A percentile compares a stretch with the other conserved stretches of the same genome.
Conservation (phyloP, 2,329 filamentous ascomycete genomes). For the Ophiocordyceps camponoti-leonardi region DNA sequence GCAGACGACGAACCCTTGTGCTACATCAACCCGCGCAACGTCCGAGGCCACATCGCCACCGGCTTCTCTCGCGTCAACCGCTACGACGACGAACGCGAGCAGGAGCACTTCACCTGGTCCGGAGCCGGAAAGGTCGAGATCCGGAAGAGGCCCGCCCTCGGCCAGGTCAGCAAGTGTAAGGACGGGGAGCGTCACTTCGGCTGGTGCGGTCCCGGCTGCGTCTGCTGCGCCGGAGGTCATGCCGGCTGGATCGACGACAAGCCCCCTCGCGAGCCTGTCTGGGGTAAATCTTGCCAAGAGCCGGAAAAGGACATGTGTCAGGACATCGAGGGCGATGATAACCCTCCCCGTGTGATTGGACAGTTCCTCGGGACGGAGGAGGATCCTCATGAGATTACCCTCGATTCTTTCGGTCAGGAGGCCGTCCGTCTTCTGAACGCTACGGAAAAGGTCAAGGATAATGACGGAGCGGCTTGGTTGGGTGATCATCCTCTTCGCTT, state of each 20-base stretch:
- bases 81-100: neutral
- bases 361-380: neutral
- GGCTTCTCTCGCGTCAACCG: neutral
- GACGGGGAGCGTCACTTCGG: neutral
- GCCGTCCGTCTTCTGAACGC: neutral
- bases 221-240: neutral
- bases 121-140: neutral
- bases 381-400: neutral
- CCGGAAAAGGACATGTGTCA: neutral
- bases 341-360: neutral
- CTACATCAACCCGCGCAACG: neutral
- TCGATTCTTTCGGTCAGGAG: neutral
- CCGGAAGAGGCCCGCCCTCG: neutral
- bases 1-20: neutral
- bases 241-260: neutral
- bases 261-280: neutral
- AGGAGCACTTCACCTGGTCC: neutral
- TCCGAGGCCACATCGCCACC: neutral
- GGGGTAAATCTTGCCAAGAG: neutral
- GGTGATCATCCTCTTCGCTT: neutral
- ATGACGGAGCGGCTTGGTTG: neutral
- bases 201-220: neutral
- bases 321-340: neutral
- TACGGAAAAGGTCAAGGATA: neutral
- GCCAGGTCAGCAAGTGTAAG: neutral